These are phyloP conservation scores for Gentiana straminea DNA, from an alignment of 257 asterid species.

Conservation along the genomic window DNA sequence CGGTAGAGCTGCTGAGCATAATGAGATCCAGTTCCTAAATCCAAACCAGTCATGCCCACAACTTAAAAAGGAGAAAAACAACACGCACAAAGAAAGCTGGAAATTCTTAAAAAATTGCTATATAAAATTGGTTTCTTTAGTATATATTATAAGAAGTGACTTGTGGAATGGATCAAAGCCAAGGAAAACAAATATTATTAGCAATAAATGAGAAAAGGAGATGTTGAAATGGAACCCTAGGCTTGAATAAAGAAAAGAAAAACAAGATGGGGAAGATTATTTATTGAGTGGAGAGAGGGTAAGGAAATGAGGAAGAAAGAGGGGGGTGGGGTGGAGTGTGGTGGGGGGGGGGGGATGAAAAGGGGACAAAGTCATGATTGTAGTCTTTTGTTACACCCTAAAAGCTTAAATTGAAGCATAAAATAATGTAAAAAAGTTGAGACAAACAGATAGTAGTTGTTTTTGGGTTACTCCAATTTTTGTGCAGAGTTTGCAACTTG, in stretches of 20 bases:
- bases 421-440: neutral
- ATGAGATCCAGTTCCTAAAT: conserved; percentile 60
- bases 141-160: conserved; percentile 7
- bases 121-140: no score
- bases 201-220: neutral
- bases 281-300: conserved; percentile 13
- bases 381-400: conserved; percentile 12
- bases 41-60: conserved; percentile 62
- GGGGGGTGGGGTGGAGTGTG: neutral
- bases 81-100: conserved; percentile 3
- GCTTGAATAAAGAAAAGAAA: conserved; percentile 12
- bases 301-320: neutral
- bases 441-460: no score
- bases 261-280: neutral
- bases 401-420: conserved; percentile 14
- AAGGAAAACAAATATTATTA: neutral
- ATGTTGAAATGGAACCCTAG: conserved; percentile 12
- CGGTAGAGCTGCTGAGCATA: conserved; percentile 36
- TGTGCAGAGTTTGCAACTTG: no score
- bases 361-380: neutral
- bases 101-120: no score
- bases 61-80: neutral
- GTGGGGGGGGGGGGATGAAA: neutral
- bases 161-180: neutral
- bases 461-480: neutral